Base-by-base conservation (phyloP, 139 green algal species). In the Klebsormidium nitens region DNA sequence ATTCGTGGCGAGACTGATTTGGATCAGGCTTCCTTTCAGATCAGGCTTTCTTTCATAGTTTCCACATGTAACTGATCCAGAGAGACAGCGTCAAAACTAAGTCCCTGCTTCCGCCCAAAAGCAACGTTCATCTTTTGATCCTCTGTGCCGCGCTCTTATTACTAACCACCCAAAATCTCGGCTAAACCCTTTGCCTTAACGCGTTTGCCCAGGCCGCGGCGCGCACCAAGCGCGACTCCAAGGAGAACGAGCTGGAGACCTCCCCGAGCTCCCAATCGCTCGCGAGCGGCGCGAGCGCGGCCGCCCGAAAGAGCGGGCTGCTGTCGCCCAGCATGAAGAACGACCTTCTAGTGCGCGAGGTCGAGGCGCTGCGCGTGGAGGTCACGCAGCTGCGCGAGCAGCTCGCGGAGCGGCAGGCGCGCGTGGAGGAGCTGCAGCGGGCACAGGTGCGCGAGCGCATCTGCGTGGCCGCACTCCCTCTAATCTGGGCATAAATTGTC, bases 351-450 rank as follows among this genome's bases (percentile, higher is more conserved):
- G 59, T 17, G 32, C 19, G 5, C 36, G 34, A 67, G 36, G 32
- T 67, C 34, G 59, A 67, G 59, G 5, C 3, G 59, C 59, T 56
- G 36, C 3, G 36, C 35, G 35, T 32, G n/a, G 40, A 67, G 59
- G 29, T 50, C 23, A 2, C 5, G 59, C 36, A 52, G 3, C 59
- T 67, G n/a, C 64, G 69, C 3, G 29, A 64, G 2, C 46, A 84
- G 59, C 32, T 87, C 3, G 35, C 66, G 14, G 26, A 66, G 36
- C 26, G 35, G n/a, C 48, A 70, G 23, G 34, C 26, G 64, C 56
- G 36, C n/a, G 42, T n/a, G n/a, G n/a, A n/a, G n/a, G n/a, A n/a
- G n/a, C n/a, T n/a, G n/a, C n/a, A n/a, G n/a, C n/a, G n/a, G n/a
- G n/a, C n/a, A n/a, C n/a, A n/a, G n/a, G n/a, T n/a, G n/a, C n/a